Percentiles rank a stretch among this genome's conserved stretches.
Evolutionary conservation across 495 filamentous ascomycete genomes (phyloP).

Genomic region (Trichoderma asperelloides): DNA sequence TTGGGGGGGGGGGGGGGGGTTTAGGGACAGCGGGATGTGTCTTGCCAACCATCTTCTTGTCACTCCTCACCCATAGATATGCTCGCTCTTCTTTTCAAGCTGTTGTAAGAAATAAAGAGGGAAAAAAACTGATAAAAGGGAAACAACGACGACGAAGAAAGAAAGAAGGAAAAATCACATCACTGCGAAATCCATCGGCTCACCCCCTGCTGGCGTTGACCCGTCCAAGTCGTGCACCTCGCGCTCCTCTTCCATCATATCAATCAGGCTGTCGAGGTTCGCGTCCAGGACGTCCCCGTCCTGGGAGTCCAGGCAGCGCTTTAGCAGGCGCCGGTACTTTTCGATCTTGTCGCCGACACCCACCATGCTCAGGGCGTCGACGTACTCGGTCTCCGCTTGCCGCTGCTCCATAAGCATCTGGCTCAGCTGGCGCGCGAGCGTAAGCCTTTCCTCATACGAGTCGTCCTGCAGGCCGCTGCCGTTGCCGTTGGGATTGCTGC

Average conservation of each 20-base stretch:
- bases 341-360: constrained; percentile 41
- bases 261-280: constrained; percentile 39
- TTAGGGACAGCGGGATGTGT: background rate
- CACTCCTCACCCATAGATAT: background rate
- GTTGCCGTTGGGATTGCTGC: constrained; percentile 12
- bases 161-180: background rate
- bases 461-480: constrained; percentile 13
- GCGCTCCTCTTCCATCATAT: constrained; percentile 42
- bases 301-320: constrained; percentile 34
- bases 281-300: constrained; percentile 37
- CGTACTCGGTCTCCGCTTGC: constrained; percentile 34
- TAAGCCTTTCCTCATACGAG: constrained; percentile 27
- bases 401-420: constrained; percentile 30
- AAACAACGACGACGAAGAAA: background rate
- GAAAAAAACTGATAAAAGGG: background rate
- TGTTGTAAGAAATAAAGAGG: background rate
- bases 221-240: constrained; percentile 11
- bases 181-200: constrained; percentile 10
- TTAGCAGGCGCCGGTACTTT: constrained; percentile 37
- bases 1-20: too few relatives aligned
- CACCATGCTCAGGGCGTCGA: constrained; percentile 35
- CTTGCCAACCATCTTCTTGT: background rate
- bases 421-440: constrained; percentile 31
- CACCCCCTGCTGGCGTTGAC: background rate
- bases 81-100: background rate